A percentile compares a stretch with the other conserved stretches of the same genome.
phyloP scores from a whole-genome alignment of 805 yeast genomes.

The Ogataea zsoltii region DNA sequence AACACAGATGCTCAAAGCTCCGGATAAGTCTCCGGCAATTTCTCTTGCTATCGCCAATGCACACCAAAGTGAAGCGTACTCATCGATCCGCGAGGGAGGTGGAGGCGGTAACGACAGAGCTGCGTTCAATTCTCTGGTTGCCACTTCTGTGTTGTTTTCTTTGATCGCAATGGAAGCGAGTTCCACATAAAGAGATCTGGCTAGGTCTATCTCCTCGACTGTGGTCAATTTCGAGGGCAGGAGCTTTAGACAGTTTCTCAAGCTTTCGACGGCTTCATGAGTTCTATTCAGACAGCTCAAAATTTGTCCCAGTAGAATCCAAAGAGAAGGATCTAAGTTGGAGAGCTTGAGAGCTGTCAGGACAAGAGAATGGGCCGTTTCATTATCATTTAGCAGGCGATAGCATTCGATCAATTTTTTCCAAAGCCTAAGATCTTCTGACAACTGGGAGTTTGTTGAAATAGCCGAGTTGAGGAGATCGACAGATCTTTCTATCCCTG shows the following conservation, averaged over 20 bases:
- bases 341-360: conserved; percentile 23
- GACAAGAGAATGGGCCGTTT: conserved; percentile 47
- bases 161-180: conserved; percentile 55
- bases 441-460: conserved; percentile 38
- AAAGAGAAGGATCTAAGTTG: conserved; percentile 40
- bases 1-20: conserved; percentile 52
- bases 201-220: conserved; percentile 43
- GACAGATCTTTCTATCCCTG: conserved; percentile 41
- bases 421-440: conserved; percentile 42
- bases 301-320: conserved; percentile 52
- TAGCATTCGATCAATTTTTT: conserved; percentile 56
- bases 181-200: conserved; percentile 54
- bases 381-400: conserved; percentile 44
- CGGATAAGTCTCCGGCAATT: conserved; percentile 48
- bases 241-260: conserved; percentile 45
- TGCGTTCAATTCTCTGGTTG: conserved; percentile 50
- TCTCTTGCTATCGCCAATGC: conserved; percentile 53
- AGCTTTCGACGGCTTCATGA: conserved; percentile 47
- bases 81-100: conserved; percentile 43
- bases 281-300: conserved; percentile 44
- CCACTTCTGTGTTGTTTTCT: conserved; percentile 49
- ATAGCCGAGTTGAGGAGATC: conserved; percentile 42
- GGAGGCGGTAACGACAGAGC: conserved; percentile 54
- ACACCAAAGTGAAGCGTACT: conserved; percentile 53
- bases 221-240: conserved; percentile 38